Base-by-base conservation (phyloP, 2,329 filamentous ascomycete species). In the Chrysoporthe cubensis region DNA sequence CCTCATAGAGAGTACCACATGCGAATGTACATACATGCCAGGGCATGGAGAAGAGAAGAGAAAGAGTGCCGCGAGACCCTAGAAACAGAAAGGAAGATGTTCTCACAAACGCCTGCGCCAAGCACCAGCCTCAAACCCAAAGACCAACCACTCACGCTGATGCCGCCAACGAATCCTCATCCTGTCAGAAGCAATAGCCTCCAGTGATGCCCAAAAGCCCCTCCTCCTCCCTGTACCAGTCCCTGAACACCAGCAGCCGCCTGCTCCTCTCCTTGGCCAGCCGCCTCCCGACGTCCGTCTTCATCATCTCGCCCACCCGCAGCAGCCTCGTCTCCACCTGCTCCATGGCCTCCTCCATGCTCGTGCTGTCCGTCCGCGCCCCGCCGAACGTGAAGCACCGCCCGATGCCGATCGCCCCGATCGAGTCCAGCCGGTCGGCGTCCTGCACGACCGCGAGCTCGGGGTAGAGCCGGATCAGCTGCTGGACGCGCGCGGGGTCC, bases 371-470 rank as follows among this genome's bases (percentile, higher is more conserved):
- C 44, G 78, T 78, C 77, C 85, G 88, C 13, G 89, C 90, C 0
- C 90, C 94, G 0, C 91, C 88, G 76, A 89, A 97, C 0, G 90
- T 89, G 76, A 96, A 94, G 52, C 87, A 88, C 56, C 95, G 83
- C 2, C 88, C 94, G 66, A 97, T 90, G 0, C 95, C 95, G 42
- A 97, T 87, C 0, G 92, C 93, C 0, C 94, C 95, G 62, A 97
- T 89, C 4, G 94, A 92, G 79, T 98, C 95, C n/a, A 98, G 82
- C 7, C 94, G 85, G 80, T 97, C 95, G 4, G 94, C 94, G 78
- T 97, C 95, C 80, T 97, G 94, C 43, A 97, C 93, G 60, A 97
- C 87, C 0, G 88, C 94, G 44, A 96, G 81, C 77, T 96, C 93
- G 1, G 92, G 92, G 76, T 91, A 82, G 42, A 80, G 75, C 6